Percentiles rank a stretch among this genome's conserved stretches.
These are phyloP conservation scores for Malus sieversii DNA, from an alignment of 306 rosid genomes.

Conservation along the genomic window DNA sequence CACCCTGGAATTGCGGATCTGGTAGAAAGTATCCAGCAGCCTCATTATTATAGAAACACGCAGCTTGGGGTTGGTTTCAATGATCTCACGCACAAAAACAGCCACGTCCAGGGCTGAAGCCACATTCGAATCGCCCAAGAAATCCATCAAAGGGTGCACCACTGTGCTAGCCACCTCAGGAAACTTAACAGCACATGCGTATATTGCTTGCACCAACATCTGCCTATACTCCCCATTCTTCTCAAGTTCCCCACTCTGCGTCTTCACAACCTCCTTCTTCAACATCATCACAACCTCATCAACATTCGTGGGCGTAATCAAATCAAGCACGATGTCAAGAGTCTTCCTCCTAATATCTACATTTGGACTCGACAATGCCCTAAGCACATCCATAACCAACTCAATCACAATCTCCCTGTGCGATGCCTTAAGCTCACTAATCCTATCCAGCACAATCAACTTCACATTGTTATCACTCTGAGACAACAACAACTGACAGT, in stretches of 20 bases:
- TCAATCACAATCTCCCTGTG: slow-evolving; percentile 90
- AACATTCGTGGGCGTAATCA: slow-evolving; percentile 71
- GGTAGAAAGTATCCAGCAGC: slow-evolving; percentile 89
- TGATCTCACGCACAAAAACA: slow-evolving; percentile 89
- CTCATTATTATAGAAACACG: slow-evolving; percentile 81
- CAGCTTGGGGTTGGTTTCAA: slow-evolving; percentile 84
- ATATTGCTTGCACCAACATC: slow-evolving; percentile 91
- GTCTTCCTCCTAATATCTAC: slow-evolving; percentile 86
- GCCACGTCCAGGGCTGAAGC: slow-evolving; percentile 94
- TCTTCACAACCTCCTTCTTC: slow-evolving; percentile 90
- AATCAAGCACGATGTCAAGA: slow-evolving; percentile 74
- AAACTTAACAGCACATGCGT: slow-evolving; percentile 91
- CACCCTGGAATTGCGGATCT: slow-evolving; percentile 86
- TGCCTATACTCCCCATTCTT: slow-evolving; percentile 95
- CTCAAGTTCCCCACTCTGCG: slow-evolving; percentile 92
- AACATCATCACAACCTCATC: slow-evolving; percentile 93
- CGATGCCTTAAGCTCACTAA: slow-evolving; percentile 63
- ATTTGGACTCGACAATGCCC: slow-evolving; percentile 81
- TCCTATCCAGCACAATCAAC: slow-evolving; percentile 77
- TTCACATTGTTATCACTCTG: slow-evolving; percentile 98
- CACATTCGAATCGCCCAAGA: slow-evolving; percentile 83
- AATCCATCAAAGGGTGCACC: slow-evolving; percentile 95
- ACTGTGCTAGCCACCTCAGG: slow-evolving; percentile 96
- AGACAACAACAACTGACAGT: slow-evolving; percentile 68
- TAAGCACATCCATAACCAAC: slow-evolving; percentile 85